These are phyloP conservation scores for Ophiostoma sp. DNA, from an alignment of 2,329 filamentous ascomycete genomes.

Conservation along the genomic window DNA sequence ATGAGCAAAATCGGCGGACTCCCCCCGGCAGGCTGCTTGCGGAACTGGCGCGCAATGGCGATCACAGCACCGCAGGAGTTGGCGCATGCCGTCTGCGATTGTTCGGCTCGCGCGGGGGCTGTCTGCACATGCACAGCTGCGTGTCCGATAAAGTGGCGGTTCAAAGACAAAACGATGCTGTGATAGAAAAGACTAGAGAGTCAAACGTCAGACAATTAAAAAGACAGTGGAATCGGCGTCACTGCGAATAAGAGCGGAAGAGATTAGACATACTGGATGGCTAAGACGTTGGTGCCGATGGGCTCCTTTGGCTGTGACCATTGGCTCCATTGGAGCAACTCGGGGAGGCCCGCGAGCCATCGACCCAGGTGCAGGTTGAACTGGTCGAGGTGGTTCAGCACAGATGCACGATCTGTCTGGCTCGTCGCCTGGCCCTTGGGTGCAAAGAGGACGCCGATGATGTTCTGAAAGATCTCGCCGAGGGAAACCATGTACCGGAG, in stretches of 20 bases:
- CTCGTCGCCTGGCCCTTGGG: not conserved
- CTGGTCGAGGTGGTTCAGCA: not conserved
- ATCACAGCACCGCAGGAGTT: constrained; percentile 1
- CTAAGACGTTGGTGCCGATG: not conserved
- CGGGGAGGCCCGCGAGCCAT: not conserved
- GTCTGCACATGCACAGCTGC: not conserved
- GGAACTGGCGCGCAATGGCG: constrained; percentile 3
- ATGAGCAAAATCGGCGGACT: not conserved
- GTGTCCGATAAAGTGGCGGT: constrained; percentile 1
- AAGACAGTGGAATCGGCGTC: not conserved
- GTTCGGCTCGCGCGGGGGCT: not conserved
- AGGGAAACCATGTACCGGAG: not conserved
- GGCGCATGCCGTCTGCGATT: not conserved
- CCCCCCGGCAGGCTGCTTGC: not conserved
- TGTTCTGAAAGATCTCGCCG: not conserved
- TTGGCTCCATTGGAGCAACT: constrained; percentile 2
- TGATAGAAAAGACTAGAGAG: constrained; percentile 1
- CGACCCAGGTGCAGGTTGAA: not conserved
- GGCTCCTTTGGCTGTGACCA: constrained; percentile 5
- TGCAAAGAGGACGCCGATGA: constrained; percentile 7
- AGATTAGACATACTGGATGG: not conserved
- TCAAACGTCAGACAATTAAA: not conserved
- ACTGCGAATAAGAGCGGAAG: no score
- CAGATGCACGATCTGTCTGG: not conserved
- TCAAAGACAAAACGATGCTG: not conserved